These are phyloP conservation scores for Ustilago trichophora DNA, from an alignment of 1,284 basidiomycete species.

Conservation along the genomic window DNA sequence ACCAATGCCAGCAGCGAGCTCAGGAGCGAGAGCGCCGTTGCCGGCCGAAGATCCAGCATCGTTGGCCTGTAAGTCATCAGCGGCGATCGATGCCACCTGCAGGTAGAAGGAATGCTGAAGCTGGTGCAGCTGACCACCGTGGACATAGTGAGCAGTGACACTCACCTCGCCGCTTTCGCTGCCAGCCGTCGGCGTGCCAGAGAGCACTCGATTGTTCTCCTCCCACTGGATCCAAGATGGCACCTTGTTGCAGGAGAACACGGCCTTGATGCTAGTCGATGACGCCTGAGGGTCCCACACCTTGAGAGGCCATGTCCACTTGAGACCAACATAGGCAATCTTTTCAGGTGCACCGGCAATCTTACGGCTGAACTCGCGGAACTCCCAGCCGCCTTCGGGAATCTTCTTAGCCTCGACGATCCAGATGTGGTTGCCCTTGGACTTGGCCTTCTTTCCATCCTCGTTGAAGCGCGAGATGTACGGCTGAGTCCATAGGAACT, in stretches of 20 bases:
- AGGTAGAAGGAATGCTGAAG: conserved; percentile 60
- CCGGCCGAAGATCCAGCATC: conserved; percentile 28
- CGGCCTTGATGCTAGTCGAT: conserved; percentile 73
- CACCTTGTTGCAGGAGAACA: conserved; percentile 80
- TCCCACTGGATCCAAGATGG: conserved; percentile 90
- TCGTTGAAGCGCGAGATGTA: conserved; percentile 98
- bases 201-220: conserved; percentile 68
- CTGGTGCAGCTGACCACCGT: conserved; percentile 57
- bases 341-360: conserved; percentile 66
- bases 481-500: conserved; percentile 91
- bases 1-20: conserved; percentile 7
- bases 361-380: conserved; percentile 81
- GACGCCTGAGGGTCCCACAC: conserved; percentile 91
- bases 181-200: conserved; percentile 50
- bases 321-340: conserved; percentile 75
- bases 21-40: conserved; percentile 8
- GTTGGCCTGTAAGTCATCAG: conserved; percentile 31
- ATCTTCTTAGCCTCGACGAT: conserved; percentile 92
- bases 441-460: conserved; percentile 97
- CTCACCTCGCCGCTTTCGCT: conserved; percentile 53
- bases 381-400: conserved; percentile 80
- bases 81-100: conserved; percentile 44
- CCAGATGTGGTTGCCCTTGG: conserved; percentile 99
- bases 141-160: conserved; percentile 59
- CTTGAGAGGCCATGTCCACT: conserved; percentile 91